Percentiles rank a stretch among this genome's conserved stretches.
Conservation (phyloP, 495 filamentous ascomycete species). For the Letharia lupina region DNA sequence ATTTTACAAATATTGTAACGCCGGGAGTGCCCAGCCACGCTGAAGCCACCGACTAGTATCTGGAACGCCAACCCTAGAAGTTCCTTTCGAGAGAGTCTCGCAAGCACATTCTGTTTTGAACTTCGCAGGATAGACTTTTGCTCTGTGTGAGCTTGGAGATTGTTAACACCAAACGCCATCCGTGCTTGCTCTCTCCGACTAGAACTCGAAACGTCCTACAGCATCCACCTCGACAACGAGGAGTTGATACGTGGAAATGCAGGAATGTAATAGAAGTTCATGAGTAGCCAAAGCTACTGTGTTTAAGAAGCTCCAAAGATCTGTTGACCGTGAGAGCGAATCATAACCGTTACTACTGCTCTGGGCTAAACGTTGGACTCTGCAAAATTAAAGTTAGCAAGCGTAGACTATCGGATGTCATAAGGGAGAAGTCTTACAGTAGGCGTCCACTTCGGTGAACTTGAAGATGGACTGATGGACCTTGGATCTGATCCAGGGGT, state of each 20-base stretch:
- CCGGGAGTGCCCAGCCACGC: not conserved
- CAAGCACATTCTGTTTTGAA: slow-evolving; percentile 6
- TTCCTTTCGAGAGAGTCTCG: not conserved
- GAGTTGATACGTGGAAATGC: slow-evolving; percentile 3
- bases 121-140: not conserved
- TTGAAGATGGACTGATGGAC: slow-evolving; percentile 7
- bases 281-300: not conserved
- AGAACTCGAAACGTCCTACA: slow-evolving; percentile 1
- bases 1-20: not conserved
- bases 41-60: not conserved
- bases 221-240: not conserved
- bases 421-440: not conserved
- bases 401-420: not conserved
- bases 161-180: slow-evolving; percentile 14
- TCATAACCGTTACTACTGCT: slow-evolving; percentile 1
- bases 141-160: not conserved
- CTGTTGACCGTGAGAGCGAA: not conserved
- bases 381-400: not conserved
- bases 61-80: slow-evolving; percentile 2
- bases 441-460: slow-evolving; percentile 14
- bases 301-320: not conserved
- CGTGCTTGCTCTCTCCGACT: not conserved
- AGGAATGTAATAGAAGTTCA: slow-evolving; percentile 1
- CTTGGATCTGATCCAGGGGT: slow-evolving; percentile 19
- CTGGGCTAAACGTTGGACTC: slow-evolving; percentile 15